Base-by-base conservation (phyloP, 306 rosid genomes). In the Erythrophleum fordii region DNA sequence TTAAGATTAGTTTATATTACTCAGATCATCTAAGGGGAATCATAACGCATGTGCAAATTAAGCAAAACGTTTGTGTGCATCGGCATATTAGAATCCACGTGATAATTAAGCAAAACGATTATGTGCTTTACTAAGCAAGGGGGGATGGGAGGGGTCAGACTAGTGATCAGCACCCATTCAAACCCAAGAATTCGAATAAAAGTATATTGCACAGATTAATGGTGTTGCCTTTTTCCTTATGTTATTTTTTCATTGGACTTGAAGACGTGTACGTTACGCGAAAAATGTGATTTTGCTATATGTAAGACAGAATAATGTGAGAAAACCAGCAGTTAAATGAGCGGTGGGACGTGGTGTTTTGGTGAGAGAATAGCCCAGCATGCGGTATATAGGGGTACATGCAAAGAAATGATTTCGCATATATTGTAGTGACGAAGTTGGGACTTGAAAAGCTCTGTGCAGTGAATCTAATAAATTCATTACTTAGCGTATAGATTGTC, bases 401-500 rank as follows among this genome's bases (percentile, higher is more conserved):
- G 34, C 34, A 31, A 1, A 1, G 34, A 31, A 31, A 31, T 31
- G 34, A 31, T 31, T 31, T 31, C 34, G 4, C 34, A 31, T 4
- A 31, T 1, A 7, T 37, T 34, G 37, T 34, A 3, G 5, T 37
- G 0, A 6, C 8, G 5, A 6, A 37, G 8, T 0, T 37, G 5
- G 42, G 42, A 34, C 42, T 37, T 37, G 42, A 37, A 37, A 37
- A 37, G 42, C 1, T 7, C 8, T 5, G 8, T 0, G 6, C 8
- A 37, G 69, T 74, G 83, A 77, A 83, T 78, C 80, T 58, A 7
- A n/a, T n/a, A 78, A 55, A 72, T 67, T 74, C 60, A 73, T 73
- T 53, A 83, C 44, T 60, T 45, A 67, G 83, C 83, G 80, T 73
- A 56, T 42, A 9, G 4, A 53, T n/a, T 76, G 76, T 84, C 67